These are phyloP conservation scores for Lotmaria passim DNA, from an alignment of 208 protist genomes.

Conservation along the genomic window DNA sequence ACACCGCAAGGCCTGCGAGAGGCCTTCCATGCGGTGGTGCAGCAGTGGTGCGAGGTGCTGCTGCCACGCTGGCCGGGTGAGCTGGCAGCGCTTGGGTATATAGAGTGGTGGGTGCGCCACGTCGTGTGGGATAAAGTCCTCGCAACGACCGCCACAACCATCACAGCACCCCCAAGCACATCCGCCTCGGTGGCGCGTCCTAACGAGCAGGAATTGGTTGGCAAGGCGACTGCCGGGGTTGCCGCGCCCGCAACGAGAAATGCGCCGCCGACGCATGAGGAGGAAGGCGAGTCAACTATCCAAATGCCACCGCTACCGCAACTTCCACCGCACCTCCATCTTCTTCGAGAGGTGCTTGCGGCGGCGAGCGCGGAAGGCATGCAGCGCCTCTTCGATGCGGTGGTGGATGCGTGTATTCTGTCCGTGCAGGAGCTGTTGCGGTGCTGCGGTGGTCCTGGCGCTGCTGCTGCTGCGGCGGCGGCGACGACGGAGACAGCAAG, in stretches of 20 bases:
- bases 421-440: slow-evolving; percentile 25
- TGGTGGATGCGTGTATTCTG: slow-evolving; percentile 24
- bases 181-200: not conserved
- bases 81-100: slow-evolving; percentile 40
- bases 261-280: not conserved
- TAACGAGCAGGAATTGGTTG: too few species aligned
- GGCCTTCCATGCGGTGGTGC: slow-evolving; percentile 3
- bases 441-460: not conserved
- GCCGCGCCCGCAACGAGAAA: not conserved
- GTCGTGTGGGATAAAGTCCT: slow-evolving; percentile 6
- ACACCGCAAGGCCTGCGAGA: slow-evolving; percentile 2
- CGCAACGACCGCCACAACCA: not conserved
- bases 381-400: slow-evolving; percentile 16
- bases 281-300: not conserved
- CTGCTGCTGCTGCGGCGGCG: not conserved
- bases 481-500: not conserved
- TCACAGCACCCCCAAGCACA: not conserved
- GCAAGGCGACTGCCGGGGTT: too few species aligned
- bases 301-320: too few species aligned
- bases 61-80: slow-evolving; percentile 40
- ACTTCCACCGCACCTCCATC: not conserved
- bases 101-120: slow-evolving; percentile 69
- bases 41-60: slow-evolving; percentile 38
- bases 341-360: slow-evolving; percentile 9
- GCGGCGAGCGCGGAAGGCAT: slow-evolving; percentile 15